Conservation (phyloP, 768 basidiomycete species). For the Coprinopsis cinerea region DNA sequence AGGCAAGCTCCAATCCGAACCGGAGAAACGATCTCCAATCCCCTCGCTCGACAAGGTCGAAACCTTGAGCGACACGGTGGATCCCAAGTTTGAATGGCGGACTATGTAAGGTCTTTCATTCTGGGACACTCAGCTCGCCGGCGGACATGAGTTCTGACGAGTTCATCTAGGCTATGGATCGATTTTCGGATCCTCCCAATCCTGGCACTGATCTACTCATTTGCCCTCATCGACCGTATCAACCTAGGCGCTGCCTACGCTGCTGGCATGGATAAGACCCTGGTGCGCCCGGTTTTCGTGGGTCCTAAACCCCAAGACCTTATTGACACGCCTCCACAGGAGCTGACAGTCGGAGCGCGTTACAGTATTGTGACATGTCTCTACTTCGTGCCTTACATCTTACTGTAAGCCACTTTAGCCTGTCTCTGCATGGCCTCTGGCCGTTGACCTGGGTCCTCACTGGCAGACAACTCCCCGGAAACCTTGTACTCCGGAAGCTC, state of each 20-base stretch:
- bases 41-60: not conserved
- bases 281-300: constrained; percentile 16
- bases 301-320: not conserved
- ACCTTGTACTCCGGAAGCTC: constrained; percentile 35
- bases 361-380: constrained; percentile 39
- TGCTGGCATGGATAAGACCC: constrained; percentile 38
- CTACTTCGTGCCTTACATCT: constrained; percentile 41
- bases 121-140: not conserved
- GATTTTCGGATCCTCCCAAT: constrained; percentile 40
- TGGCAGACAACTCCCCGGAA: constrained; percentile 40
- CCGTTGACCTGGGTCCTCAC: constrained; percentile 1
- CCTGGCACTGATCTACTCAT: constrained; percentile 33
- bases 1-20: not conserved
- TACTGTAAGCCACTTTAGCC: constrained; percentile 26
- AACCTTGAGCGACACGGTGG: not conserved
- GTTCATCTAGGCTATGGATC: constrained; percentile 28
- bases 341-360: constrained; percentile 26
- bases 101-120: not conserved
- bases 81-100: not conserved
- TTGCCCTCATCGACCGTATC: constrained; percentile 39
- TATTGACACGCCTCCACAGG: constrained; percentile 15
- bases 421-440: not conserved
- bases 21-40: not conserved
- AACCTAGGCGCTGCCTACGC: constrained; percentile 40
- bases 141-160: not conserved